phyloP scores from a whole-genome alignment of 768 basidiomycete genomes.

The Rhizopogon vulgaris region DNA sequence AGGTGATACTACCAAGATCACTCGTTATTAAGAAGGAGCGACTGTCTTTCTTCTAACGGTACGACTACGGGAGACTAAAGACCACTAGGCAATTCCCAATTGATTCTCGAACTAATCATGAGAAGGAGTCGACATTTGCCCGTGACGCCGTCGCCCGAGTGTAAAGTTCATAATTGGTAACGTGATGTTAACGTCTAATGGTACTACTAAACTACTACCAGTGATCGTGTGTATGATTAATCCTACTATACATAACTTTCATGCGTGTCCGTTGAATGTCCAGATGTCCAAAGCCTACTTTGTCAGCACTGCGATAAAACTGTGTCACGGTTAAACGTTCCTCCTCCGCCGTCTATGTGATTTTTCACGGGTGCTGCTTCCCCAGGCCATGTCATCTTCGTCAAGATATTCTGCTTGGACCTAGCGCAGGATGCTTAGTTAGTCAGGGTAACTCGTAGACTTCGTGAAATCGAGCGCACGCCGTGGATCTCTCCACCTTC shows the following conservation, averaged over 20 bases:
- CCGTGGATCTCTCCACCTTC: conserved; percentile 14
- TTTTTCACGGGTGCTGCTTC: conserved; percentile 5
- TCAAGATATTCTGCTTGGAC: conserved; percentile 19
- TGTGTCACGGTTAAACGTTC: no score
- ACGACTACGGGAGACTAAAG: no score
- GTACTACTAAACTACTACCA: not conserved
- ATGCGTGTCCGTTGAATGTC: not conserved
- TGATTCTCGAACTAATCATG: no score
- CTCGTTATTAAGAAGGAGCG: no score
- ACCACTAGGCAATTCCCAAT: no score
- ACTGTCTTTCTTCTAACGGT: no score
- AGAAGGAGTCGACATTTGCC: no score
- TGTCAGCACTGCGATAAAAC: no score
- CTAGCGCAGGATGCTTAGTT: conserved; percentile 1
- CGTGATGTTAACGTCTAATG: not conserved
- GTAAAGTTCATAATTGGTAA: not conserved
- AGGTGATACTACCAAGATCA: no score
- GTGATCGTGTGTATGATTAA: not conserved
- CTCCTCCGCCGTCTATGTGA: not conserved
- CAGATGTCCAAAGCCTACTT: no score
- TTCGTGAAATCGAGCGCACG: conserved; percentile 7
- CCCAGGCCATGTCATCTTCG: conserved; percentile 24
- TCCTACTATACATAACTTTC: not conserved
- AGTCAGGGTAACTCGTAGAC: not conserved
- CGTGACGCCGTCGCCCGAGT: no score